phyloP scores from a whole-genome alignment of 208 protist genomes.

The Trypanosomatidae sp. region DNA sequence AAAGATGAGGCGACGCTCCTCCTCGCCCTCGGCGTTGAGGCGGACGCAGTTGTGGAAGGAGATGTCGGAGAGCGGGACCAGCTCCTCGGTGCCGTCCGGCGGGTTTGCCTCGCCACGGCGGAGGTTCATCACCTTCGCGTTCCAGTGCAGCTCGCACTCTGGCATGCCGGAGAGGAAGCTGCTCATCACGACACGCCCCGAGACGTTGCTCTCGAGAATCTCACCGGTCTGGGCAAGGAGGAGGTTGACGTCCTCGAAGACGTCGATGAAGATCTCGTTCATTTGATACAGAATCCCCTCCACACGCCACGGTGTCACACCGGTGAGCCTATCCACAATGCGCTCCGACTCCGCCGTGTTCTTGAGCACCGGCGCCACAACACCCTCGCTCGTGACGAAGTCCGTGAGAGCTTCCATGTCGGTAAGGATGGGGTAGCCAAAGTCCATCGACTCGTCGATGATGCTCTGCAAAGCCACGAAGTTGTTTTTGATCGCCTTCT shows the following conservation, averaged over 20 bases:
- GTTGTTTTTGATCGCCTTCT: constrained; percentile 95
- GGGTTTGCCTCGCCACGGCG: constrained; percentile 4
- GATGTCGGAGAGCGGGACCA: constrained; percentile 92
- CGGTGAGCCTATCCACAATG: constrained; percentile 90
- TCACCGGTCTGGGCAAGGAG: constrained; percentile 93
- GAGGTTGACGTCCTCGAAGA: constrained; percentile 97
- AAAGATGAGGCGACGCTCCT: constrained; percentile 79
- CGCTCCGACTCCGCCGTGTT: constrained; percentile 36
- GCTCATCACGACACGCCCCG: constrained; percentile 95
- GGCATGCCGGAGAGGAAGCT: constrained; percentile 98
- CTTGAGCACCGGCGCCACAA: constrained; percentile 51
- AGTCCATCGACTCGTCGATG: constrained; percentile 98
- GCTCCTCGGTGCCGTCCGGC: constrained; percentile 9
- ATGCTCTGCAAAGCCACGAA: constrained; percentile 97
- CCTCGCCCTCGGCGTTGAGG: constrained; percentile 90
- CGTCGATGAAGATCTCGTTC: constrained; percentile 99
- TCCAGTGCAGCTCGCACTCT: constrained; percentile 97
- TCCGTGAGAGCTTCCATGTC: constrained; percentile 87
- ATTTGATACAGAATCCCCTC: constrained; percentile 93
- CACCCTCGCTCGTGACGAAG: constrained; percentile 86
- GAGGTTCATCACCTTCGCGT: constrained; percentile 57
- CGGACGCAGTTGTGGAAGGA: constrained; percentile 98
- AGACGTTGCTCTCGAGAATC: constrained; percentile 93
- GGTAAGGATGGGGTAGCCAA: constrained; percentile 97
- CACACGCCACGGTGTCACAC: constrained; percentile 91